phyloP scores from a whole-genome alignment of 2,329 filamentous ascomycete genomes.

The Sarocladium kiliense region DNA sequence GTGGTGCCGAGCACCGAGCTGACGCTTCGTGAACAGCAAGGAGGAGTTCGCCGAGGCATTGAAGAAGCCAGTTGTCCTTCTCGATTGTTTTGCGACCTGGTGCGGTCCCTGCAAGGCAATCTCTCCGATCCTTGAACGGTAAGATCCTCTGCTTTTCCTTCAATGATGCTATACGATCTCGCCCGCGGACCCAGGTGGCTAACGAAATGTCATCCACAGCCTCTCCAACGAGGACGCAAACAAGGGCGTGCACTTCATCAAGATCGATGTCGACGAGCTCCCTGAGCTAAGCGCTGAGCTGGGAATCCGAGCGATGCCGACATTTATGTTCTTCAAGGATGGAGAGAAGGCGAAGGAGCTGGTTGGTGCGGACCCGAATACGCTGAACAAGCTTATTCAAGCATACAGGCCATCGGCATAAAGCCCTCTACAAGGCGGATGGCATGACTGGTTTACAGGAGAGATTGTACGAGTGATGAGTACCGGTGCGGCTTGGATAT shows the following conservation, averaged over 20 bases:
- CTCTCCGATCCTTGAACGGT: conserved; percentile 58
- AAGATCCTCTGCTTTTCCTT: conserved; percentile 12
- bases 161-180: background rate
- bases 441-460: no score
- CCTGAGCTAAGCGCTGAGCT: conserved; percentile 71
- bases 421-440: no score
- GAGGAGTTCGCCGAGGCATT: conserved; percentile 53
- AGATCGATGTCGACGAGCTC: conserved; percentile 85
- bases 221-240: conserved; percentile 36
- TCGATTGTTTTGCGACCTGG: conserved; percentile 88
- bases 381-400: conserved; percentile 35
- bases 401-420: background rate
- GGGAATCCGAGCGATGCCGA: conserved; percentile 85
- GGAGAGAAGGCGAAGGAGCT: conserved; percentile 69
- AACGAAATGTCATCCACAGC: conserved; percentile 13
- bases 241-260: conserved; percentile 67
- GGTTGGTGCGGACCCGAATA: conserved; percentile 73
- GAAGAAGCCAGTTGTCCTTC: conserved; percentile 55
- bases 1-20: background rate
- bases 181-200: no score
- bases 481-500: no score
- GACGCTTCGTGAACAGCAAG: conserved; percentile 36
- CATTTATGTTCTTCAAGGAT: conserved; percentile 79
- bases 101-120: conserved; percentile 95
- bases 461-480: no score